phyloP scores from a whole-genome alignment of 1,284 basidiomycete genomes.

The Meripilus lineatus region DNA sequence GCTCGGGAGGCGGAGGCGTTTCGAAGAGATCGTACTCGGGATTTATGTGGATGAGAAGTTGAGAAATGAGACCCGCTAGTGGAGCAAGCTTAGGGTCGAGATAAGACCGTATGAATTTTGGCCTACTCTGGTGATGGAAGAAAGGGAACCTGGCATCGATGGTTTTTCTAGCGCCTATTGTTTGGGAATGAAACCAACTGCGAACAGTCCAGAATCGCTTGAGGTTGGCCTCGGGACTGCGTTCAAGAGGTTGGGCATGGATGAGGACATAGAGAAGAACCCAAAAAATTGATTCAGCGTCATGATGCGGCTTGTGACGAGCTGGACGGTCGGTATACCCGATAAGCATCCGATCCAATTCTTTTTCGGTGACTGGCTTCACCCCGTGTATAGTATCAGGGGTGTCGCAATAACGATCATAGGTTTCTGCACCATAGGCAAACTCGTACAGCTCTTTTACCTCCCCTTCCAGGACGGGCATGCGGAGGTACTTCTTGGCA shows the following conservation, averaged over 20 bases:
- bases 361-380: too few species aligned
- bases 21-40: slow-evolving; percentile 5
- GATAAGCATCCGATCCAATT: too few species aligned
- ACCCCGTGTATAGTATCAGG: background rate
- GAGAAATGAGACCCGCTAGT: background rate
- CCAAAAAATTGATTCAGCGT: slow-evolving; percentile 8
- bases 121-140: too few species aligned
- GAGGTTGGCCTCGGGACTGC: background rate
- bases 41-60: background rate
- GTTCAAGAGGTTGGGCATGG: background rate
- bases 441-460: background rate
- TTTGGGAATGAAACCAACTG: background rate
- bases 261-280: background rate
- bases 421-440: background rate
- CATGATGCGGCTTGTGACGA: too few species aligned
- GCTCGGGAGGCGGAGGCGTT: slow-evolving; percentile 1
- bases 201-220: background rate
- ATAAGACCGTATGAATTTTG: too few species aligned
- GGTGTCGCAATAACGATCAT: background rate
- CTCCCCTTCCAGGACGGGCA: background rate
- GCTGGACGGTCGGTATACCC: too few species aligned
- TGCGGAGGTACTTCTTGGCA: too few species aligned
- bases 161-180: too few species aligned
- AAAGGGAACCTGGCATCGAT: too few species aligned
- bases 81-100: slow-evolving; percentile 5